A percentile compares a stretch with the other conserved stretches of the same genome.
Evolutionary conservation across 1,284 basidiomycete species (phyloP).

Genomic region (Neolentinus lepideus): DNA sequence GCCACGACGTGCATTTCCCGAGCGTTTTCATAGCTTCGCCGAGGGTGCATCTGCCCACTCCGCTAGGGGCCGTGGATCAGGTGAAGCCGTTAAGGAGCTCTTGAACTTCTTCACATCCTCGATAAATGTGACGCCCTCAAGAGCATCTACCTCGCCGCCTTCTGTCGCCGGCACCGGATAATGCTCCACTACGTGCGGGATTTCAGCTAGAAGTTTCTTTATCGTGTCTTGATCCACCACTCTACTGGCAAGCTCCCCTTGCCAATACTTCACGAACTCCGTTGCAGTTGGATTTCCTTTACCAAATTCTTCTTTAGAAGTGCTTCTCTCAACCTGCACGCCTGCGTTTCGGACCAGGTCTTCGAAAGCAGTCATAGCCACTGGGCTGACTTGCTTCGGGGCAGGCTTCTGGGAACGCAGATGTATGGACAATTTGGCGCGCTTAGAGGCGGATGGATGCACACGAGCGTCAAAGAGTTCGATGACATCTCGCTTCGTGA

Average conservation of each 20-base stretch:
- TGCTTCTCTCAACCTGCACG: slow-evolving; percentile 44
- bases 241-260: slow-evolving; percentile 37
- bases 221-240: slow-evolving; percentile 34
- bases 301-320: slow-evolving; percentile 34
- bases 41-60: slow-evolving; percentile 65
- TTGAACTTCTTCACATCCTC: slow-evolving; percentile 72
- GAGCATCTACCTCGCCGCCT: slow-evolving; percentile 39
- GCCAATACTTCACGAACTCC: slow-evolving; percentile 51
- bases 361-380: slow-evolving; percentile 62
- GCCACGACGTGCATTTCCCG: no score
- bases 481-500: slow-evolving; percentile 79
- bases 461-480: slow-evolving; percentile 66
- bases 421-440: slow-evolving; percentile 81
- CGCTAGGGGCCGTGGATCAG: slow-evolving; percentile 50
- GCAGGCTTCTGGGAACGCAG: slow-evolving; percentile 63
- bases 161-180: slow-evolving; percentile 37
- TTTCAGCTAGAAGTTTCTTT: slow-evolving; percentile 37
- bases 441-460: slow-evolving; percentile 61
- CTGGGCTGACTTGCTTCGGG: slow-evolving; percentile 54
- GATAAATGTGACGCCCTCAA: slow-evolving; percentile 53
- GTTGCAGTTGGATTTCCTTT: slow-evolving; percentile 38
- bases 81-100: slow-evolving; percentile 43
- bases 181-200: slow-evolving; percentile 44
- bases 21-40: slow-evolving; percentile 33
- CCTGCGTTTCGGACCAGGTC: slow-evolving; percentile 43